Base-by-base conservation (phyloP, 2,329 filamentous ascomycete species). In the Fusarium odoratissimum region DNA sequence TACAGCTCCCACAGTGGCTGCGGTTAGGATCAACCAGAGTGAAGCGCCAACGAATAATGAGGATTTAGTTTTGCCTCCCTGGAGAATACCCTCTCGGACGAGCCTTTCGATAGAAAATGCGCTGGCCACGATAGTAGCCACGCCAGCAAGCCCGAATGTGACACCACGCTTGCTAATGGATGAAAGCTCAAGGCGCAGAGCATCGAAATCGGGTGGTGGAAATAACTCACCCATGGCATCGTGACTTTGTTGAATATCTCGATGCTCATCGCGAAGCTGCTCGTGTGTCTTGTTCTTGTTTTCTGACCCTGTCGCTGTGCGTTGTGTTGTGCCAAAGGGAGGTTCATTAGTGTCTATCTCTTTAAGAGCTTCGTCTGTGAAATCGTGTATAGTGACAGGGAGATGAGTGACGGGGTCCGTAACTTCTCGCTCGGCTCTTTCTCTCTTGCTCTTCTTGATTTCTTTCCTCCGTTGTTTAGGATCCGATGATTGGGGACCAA, bases 321-420 rank as follows among this genome's bases (percentile, higher is more conserved):
- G 74, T 51, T 82, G 79, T n/a, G 81, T 75, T 3, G 79, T 74
- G 5, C 83, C 84, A 23, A 82, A 57, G 60, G 80, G n/a, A 67
- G 80, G 72, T 9, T 81, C 72, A 46, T 82, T 80, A 23, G 66
- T 58, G 14, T 78, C 76, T 23, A 80, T 70, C 12, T 80, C 74
- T 21, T 83, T 77, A 17, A 93, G 82, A 58, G 92, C 90, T 42
- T 89, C 87, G 33, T 87, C 84, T 1, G 91, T 93, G 75, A 91
- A 91, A 77, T 93, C 92, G 76, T 92, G 90, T 40, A 93, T 91
- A 40, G 82, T 84, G 52, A 93, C 86, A 4, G 91, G 91, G 6
- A 93, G 84, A 80, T 93, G 92, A 3, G 92, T 94, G 42, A 93
- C 86, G 0, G 91, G 91, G 76, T 94, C 92, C 3, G 91, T 93